Base-by-base conservation (phyloP, 1,284 basidiomycete species). In the Neotropicomus parvogracilis region DNA sequence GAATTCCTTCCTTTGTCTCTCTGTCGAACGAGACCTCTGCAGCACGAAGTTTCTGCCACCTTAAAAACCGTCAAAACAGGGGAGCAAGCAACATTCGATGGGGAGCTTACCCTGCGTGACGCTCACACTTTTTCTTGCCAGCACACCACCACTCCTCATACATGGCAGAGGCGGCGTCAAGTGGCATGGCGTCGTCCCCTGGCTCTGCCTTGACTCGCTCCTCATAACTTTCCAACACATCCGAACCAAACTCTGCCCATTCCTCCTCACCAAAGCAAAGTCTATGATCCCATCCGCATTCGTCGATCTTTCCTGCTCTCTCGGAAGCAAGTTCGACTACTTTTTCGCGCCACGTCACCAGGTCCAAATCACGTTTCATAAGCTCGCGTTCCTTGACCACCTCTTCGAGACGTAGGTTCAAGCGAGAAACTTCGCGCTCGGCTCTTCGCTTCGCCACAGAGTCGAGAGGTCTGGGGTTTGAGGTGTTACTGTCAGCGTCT, bases 211-310 rank as follows among this genome's bases (percentile, higher is more conserved):
- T 68, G 17, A 38, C 38, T 36, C 70, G 67, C 16, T 68, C 68
- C 40, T 83, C 80, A 53, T 88, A 88, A 55, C 78, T 85, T 60
- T 85, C 83, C 56, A 85, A 58, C 24, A 84, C 81, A 16, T 74
- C 76, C 8, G 67, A 69, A 4, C 83, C 86, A 58, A 77, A 83
- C 46, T 83, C 82, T 20, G 69, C 73, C 71, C 81, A 86, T 62
- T 89, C 85, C 45, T 82, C 80, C 46, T 89, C 85, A 21, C 83
- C 83, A 62, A 85, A 83, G 52, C 85, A 86, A n/a, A 93, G 70
- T 24, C 89, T 74, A 57, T 83, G 81, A 64, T 93, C 90, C 82
- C 90, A 91, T 2, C 90, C 90, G 67, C 90, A 93, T 54, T 80
- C 77, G 10, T 76, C 77, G 17, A 79, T 62, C 14, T 68, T 66